Conservation (phyloP, 371 early-diverging fungal genomes). For the Neoconidiobolus thromboides region DNA sequence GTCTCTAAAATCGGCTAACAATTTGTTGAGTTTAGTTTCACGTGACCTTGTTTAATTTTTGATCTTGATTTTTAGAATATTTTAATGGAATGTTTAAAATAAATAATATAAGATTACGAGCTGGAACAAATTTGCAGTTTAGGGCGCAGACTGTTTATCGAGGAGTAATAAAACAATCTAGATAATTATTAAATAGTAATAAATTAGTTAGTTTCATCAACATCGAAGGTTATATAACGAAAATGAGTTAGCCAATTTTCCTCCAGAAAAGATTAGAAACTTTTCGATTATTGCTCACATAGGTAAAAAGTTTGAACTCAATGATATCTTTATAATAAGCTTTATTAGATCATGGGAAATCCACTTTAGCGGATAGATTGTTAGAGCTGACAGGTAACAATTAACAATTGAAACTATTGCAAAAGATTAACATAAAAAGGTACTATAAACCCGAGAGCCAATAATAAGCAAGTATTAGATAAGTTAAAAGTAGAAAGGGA, state of each 20-base stretch:
- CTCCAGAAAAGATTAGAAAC: conserved; percentile 74
- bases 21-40: too few relatives aligned
- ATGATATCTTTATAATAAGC: not conserved
- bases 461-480: conserved; percentile 84
- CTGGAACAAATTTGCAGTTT: too few relatives aligned
- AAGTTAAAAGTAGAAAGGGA: conserved; percentile 89
- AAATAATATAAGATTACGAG: too few relatives aligned
- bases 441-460: conserved; percentile 44
- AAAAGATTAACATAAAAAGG: conserved; percentile 3
- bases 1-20: too few relatives aligned
- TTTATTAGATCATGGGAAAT: conserved; percentile 72
- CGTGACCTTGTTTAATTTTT: too few relatives aligned
- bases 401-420: not conserved
- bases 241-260: conserved; percentile 22
- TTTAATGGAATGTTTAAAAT: too few relatives aligned
- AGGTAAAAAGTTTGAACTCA: conserved; percentile 19
- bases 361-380: conserved; percentile 68
- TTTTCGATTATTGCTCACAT: conserved; percentile 96
- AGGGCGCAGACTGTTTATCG: too few relatives aligned
- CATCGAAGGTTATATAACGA: too few relatives aligned
- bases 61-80: too few relatives aligned
- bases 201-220: too few relatives aligned
- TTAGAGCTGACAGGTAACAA: conserved; percentile 10
- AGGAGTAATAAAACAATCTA: too few relatives aligned
- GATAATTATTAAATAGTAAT: too few relatives aligned